A percentile compares a stretch with the other conserved stretches of the same genome.
phyloP scores from a whole-genome alignment of 208 protist species.

The Acanthamoeba healyi region DNA sequence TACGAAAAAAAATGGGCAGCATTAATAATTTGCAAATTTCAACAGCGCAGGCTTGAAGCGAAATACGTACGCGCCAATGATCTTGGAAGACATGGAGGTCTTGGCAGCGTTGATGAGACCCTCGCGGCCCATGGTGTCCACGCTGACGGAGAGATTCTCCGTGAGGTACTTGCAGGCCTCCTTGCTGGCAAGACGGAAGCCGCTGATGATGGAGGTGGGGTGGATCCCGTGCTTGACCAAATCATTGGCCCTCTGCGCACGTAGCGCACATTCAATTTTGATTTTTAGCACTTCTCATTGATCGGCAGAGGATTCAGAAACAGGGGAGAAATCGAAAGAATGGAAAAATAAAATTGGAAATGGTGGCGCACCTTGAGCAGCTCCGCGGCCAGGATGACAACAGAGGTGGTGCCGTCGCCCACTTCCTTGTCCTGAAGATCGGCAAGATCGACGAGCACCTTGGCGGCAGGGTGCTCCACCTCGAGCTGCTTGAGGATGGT shows the following conservation, averaged over 20 bases:
- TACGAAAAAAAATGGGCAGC: conserved; percentile 78
- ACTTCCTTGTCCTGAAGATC: conserved; percentile 99
- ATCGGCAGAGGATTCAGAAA: neutral
- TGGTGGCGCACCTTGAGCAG: conserved; percentile 93
- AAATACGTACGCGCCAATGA: conserved; percentile 91
- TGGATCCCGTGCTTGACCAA: conserved; percentile 98
- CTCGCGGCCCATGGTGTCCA: conserved; percentile 95
- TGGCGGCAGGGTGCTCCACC: conserved; percentile 96
- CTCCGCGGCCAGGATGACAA: conserved; percentile 99
- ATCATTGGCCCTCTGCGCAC: conserved; percentile 95
- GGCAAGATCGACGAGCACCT: conserved; percentile 98
- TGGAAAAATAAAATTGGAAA: neutral
- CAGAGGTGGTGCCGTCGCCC: conserved; percentile 91
- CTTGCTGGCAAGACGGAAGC: conserved; percentile 97
- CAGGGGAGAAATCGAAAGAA: neutral
- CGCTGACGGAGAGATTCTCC: conserved; percentile 90
- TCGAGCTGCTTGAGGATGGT: conserved; percentile 95
- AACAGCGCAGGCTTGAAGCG: neutral
- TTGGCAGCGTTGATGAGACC: conserved; percentile 97
- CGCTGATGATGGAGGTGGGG: conserved; percentile 99
- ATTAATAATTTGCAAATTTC: neutral
- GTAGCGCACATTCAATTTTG: neutral
- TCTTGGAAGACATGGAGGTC: conserved; percentile 99
- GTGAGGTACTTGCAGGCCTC: conserved; percentile 97
- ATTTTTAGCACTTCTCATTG: neutral